phyloP scores from a whole-genome alignment of 2,329 filamentous ascomycete species.

The Trichoderma oligosporum region DNA sequence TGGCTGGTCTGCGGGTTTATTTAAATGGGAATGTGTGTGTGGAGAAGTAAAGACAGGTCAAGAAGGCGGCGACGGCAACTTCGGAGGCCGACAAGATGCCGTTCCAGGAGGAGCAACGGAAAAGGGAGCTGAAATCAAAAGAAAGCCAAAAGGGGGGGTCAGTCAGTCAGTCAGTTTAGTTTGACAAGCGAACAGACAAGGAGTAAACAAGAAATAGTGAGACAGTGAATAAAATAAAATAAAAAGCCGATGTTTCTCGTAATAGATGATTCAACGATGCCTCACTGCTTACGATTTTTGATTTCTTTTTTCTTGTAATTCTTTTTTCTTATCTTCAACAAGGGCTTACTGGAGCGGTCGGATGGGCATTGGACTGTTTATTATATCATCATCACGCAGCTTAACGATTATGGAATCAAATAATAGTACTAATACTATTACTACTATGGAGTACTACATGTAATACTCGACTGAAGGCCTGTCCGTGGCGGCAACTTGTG shows the following conservation, averaged over 20 bases:
- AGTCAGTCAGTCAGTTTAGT: neutral
- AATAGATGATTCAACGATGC: too few species aligned
- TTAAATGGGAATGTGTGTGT: constrained; percentile 12
- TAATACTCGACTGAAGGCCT: neutral
- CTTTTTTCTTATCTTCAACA: neutral
- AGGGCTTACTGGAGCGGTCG: neutral
- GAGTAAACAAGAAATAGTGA: too few species aligned
- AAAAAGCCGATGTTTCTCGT: too few species aligned
- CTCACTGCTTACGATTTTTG: too few species aligned
- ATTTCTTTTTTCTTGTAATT: too few species aligned
- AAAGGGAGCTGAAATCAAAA: neutral
- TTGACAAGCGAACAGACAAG: neutral
- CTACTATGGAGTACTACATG: too few species aligned
- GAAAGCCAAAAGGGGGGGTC: neutral
- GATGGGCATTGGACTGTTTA: neutral
- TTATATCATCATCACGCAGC: constrained; percentile 11
- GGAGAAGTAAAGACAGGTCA: constrained; percentile 8
- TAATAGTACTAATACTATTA: neutral
- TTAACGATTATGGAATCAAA: neutral
- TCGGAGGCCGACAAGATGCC: constrained; percentile 13
- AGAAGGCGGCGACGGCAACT: constrained; percentile 4
- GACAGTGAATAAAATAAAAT: too few species aligned
- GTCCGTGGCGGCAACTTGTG: constrained; percentile 7
- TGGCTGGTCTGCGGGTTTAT: neutral
- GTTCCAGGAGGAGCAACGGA: neutral